phyloP scores from a whole-genome alignment of 176 grass and related monocot genomes.

The Olyra latifolia region DNA sequence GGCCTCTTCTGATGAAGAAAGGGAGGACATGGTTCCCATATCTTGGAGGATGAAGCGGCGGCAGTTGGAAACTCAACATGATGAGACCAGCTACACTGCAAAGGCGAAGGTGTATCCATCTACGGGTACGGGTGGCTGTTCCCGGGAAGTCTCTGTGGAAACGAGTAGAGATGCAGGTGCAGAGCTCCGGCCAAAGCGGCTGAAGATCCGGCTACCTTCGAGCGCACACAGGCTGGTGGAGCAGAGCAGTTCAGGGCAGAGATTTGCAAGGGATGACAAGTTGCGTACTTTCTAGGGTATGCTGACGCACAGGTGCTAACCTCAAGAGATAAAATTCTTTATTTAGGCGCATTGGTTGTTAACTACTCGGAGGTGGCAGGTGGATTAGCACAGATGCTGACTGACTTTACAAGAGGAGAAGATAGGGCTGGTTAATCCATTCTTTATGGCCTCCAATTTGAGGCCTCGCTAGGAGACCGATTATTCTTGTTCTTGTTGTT shows the following conservation, averaged over 20 bases:
- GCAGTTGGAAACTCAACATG: constrained; percentile 24
- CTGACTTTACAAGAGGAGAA: constrained; percentile 34
- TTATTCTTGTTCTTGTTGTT: constrained; percentile 38
- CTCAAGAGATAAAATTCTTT: constrained; percentile 37
- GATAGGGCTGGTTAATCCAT: constrained; percentile 46
- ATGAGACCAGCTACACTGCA: neutral
- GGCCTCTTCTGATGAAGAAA: constrained; percentile 49
- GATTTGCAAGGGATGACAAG: constrained; percentile 40
- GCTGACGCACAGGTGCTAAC: constrained; percentile 41
- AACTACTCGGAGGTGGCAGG: constrained; percentile 27
- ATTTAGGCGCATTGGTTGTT: constrained; percentile 45
- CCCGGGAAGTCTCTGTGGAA: neutral
- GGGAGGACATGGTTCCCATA: constrained; percentile 42
- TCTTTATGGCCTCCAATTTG: constrained; percentile 69
- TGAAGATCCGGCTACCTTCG: constrained; percentile 45
- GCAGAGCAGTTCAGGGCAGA: constrained; percentile 36
- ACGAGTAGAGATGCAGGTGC: constrained; percentile 30
- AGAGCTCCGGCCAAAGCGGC: constrained; percentile 42
- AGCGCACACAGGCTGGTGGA: constrained; percentile 23
- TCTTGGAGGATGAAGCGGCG: constrained; percentile 46
- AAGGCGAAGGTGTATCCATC: constrained; percentile 25
- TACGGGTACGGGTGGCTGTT: constrained; percentile 28
- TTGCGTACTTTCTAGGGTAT: constrained; percentile 38
- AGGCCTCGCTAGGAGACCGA: constrained; percentile 31
- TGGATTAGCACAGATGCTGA: constrained; percentile 42